A percentile compares a stretch with the other conserved stretches of the same genome.
phyloP scores from a whole-genome alignment of 179 eudicot genomes.

The Beta corolliflora region DNA sequence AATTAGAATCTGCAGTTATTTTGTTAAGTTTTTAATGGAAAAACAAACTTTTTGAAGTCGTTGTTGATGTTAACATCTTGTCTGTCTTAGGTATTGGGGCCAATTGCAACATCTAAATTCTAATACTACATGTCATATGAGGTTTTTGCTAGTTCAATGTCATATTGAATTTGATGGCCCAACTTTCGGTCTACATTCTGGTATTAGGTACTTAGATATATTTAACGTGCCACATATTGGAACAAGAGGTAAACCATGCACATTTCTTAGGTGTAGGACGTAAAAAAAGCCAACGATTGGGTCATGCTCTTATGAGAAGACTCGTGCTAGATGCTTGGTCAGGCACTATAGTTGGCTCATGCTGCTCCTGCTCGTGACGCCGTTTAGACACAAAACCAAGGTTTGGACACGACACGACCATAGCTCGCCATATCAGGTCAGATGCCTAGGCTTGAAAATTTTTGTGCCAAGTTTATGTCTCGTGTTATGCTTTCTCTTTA shows the following conservation, averaged over 20 bases:
- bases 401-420: no score
- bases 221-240: constrained; percentile 26
- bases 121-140: not conserved
- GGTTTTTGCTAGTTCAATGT: not conserved
- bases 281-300: no score
- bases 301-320: no score
- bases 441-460: no score
- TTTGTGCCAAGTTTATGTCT: no score
- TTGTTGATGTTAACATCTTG: constrained; percentile 15
- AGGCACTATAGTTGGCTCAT: no score
- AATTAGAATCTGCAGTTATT: not conserved
- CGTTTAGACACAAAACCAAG: no score
- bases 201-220: no score
- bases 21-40: not conserved
- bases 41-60: constrained; percentile 1
- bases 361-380: no score
- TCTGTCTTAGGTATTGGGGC: constrained; percentile 20
- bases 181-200: not conserved
- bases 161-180: not conserved
- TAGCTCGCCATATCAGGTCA: no score
- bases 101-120: not conserved
- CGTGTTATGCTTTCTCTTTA: no score
- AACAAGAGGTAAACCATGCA: not conserved
- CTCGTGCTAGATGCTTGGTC: no score
- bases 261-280: not conserved